Percentiles rank a stretch among this genome's conserved stretches.
Conservation (phyloP, 345 rosid species). For the Euclidium syriacum region DNA sequence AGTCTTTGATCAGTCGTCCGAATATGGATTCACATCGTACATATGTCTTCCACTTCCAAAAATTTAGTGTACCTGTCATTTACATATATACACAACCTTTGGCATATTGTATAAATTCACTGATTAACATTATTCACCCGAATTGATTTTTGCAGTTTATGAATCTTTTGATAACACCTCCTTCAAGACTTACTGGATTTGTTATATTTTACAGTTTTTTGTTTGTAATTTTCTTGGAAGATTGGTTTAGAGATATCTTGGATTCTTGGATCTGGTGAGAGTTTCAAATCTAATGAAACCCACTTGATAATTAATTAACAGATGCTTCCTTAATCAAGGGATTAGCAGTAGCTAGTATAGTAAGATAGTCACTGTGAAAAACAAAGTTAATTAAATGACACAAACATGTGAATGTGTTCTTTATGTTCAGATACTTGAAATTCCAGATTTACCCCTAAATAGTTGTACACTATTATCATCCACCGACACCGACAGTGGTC, state of each 20-base stretch:
- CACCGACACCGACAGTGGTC: slow-evolving; percentile 35
- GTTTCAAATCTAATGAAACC: background rate
- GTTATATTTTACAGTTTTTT: background rate
- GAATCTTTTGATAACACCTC: background rate
- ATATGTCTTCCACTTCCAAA: slow-evolving; percentile 27
- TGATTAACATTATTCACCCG: background rate
- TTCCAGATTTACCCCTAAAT: slow-evolving; percentile 7
- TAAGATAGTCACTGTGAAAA: background rate
- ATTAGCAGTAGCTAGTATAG: background rate
- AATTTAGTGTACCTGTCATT: slow-evolving; percentile 24
- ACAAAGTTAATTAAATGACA: background rate
- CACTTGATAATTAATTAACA: slow-evolving; percentile 15
- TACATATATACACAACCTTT: background rate
- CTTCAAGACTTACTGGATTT: background rate
- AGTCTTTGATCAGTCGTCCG: slow-evolving; percentile 15
- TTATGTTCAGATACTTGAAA: background rate
- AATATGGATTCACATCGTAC: slow-evolving; percentile 24
- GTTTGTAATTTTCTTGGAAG: slow-evolving; percentile 9
- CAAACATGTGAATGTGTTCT: slow-evolving; percentile 22
- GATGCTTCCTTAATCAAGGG: slow-evolving; percentile 21
- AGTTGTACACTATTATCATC: background rate
- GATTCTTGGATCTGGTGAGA: slow-evolving; percentile 31
- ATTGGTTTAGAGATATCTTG: background rate
- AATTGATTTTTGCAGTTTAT: background rate
- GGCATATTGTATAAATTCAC: slow-evolving; percentile 13